Evolutionary conservation across 2,329 filamentous ascomycete species (phyloP), one percentile per base, ranked within the genome.

Genomic region (Sporothrix pallida): DNA sequence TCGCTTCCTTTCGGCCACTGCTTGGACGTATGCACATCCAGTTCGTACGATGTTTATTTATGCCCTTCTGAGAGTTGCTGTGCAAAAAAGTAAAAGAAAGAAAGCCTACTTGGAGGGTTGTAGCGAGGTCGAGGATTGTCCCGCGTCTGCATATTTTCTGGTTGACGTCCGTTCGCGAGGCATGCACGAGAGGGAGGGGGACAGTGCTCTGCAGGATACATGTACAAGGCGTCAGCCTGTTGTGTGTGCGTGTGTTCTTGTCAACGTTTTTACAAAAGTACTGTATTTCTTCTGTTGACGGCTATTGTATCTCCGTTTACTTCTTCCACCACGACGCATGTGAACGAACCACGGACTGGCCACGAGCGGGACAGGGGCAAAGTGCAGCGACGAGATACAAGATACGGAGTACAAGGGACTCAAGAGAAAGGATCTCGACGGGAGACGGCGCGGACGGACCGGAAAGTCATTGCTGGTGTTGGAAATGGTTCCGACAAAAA

Each of bases 381-480:
- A 37, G 31, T 37, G 26, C 44, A 68, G 8, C 2, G 46, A 48
- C 31, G 31, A 48, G 12, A 48, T 17, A 54, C 17, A 20, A 20
- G 50, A 26, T 26, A n/a, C n/a, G n/a, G n/a, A n/a, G n/a, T n/a
- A 54, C 17, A 20, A 20, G 50, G 17, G 8, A 20, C 50, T 54
- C 50, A 15, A 54, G 17, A 17, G 17, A 23, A 8, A 2, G 9
- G 20, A 3, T 23, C 9, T 23, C 31, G 42, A 46, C 62, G 62
- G 62, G 46, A 68, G n/a, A 42, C 48, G 26, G 46, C 23, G 65
- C 65, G 48, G 65, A 46, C 65, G 65, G 46, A 52, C 65, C 46
- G 44, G 42, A 67, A 48, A 37, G 46, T 52, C 15, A 12, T 52
- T 69, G 46, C 44, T 31, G 23, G 65, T n/a, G 31, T n/a, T 23